Evolutionary conservation across 75 land plant genomes (phyloP).

Genomic region (Chamaecyparis obtusa): DNA sequence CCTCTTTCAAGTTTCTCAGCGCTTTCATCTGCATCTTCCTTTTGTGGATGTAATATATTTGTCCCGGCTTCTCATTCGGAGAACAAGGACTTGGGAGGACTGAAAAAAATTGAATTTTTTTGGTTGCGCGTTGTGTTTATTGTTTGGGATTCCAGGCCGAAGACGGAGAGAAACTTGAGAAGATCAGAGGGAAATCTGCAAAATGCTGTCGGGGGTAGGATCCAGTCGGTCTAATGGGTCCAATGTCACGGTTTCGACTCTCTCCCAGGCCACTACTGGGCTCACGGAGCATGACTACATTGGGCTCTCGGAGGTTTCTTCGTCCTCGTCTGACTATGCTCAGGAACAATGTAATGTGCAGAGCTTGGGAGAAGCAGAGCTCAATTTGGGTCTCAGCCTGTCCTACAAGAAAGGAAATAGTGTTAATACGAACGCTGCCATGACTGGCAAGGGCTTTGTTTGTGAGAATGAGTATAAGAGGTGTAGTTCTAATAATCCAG

Average conservation of each 20-base stretch:
- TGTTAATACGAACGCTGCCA: neutral
- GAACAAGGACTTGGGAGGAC: neutral
- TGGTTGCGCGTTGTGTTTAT: neutral
- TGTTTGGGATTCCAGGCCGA: neutral
- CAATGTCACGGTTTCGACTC: constrained; percentile 6
- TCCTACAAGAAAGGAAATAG: neutral
- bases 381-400: constrained; percentile 10
- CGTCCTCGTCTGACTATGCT: neutral
- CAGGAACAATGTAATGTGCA: neutral
- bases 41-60: neutral
- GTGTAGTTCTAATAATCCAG: neutral
- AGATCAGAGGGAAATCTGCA: neutral
- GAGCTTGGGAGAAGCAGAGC: constrained; percentile 5
- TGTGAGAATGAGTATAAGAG: neutral
- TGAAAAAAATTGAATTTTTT: too few species aligned
- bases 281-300: constrained; percentile 7
- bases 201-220: constrained; percentile 7
- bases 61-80: neutral
- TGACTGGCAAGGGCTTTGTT: neutral
- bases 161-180: neutral
- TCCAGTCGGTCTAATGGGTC: constrained; percentile 11
- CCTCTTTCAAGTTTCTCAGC: neutral
- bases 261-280: neutral
- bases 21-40: neutral
- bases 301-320: constrained; percentile 9